Percentiles rank a stretch among this genome's conserved stretches.
phyloP scores from a whole-genome alignment of 441 rosid species.

The Aleurites moluccanus region DNA sequence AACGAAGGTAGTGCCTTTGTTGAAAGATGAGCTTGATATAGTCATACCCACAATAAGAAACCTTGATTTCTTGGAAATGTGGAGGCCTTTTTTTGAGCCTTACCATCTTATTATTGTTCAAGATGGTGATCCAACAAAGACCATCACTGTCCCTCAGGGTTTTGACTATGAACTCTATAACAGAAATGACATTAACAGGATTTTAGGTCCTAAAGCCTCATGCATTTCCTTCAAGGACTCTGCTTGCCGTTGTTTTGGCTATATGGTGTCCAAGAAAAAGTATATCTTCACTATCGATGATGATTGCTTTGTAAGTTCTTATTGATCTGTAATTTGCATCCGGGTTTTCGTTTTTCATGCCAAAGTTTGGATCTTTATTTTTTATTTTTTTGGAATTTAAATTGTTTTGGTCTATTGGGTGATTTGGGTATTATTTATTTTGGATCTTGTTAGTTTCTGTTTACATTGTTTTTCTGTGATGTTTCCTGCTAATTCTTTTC shows the following conservation, averaged over 20 bases:
- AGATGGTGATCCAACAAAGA: constrained; percentile 91
- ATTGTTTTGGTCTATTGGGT: constrained; percentile 2
- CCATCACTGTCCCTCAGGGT: constrained; percentile 79
- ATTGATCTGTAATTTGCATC: neutral
- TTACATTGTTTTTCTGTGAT: neutral
- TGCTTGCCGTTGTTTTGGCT: constrained; percentile 95
- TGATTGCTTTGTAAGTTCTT: constrained; percentile 82
- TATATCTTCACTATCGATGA: constrained; percentile 93
- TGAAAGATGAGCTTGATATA: constrained; percentile 86
- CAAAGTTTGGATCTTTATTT: constrained; percentile 18
- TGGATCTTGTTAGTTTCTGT: neutral
- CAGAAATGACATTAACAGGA: constrained; percentile 77
- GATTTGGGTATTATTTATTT: neutral
- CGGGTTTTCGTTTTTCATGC: constrained; percentile 7
- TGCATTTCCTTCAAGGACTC: constrained; percentile 97
- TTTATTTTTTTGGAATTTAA: neutral
- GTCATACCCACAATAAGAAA: constrained; percentile 87
- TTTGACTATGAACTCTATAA: constrained; percentile 92
- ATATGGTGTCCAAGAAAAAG: constrained; percentile 95
- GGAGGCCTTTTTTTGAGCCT: constrained; percentile 95
- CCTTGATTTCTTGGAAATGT: constrained; percentile 94
- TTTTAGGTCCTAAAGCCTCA: constrained; percentile 89
- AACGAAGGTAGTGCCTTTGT: constrained; percentile 37
- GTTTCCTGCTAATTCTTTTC: neutral
- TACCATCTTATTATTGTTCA: constrained; percentile 96